A percentile compares a stretch with the other conserved stretches of the same genome.
Evolutionary conservation across 192 early-diverging fungal species (phyloP).

Genomic region (Backusella westeae): DNA sequence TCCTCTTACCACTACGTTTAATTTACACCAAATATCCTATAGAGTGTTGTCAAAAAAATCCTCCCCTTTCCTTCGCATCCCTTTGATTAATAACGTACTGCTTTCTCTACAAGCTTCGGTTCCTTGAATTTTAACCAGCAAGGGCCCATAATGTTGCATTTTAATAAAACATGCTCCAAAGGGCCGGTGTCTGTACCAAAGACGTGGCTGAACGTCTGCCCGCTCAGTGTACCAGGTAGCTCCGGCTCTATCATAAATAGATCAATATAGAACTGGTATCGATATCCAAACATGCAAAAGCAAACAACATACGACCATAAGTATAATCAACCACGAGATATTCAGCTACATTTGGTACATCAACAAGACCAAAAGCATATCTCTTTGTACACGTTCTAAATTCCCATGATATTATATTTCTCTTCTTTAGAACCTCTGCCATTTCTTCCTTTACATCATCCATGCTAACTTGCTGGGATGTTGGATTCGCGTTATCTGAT

Average conservation of each 20-base stretch:
- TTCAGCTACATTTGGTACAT: conserved; percentile 72
- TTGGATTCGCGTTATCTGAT: conserved; percentile 42
- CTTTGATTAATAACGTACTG: conserved; percentile 6
- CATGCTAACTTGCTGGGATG: conserved; percentile 59
- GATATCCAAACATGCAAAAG: neutral
- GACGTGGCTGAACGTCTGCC: conserved; percentile 74
- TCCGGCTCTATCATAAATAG: conserved; percentile 49
- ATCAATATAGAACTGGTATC: conserved; percentile 32
- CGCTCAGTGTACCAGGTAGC: conserved; percentile 54
- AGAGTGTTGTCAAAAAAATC: neutral
- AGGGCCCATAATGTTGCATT: conserved; percentile 95
- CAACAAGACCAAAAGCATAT: conserved; percentile 88
- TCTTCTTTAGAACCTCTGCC: conserved; percentile 51
- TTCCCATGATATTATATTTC: conserved; percentile 55
- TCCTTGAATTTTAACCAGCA: conserved; percentile 82
- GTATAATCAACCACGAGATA: conserved; percentile 73
- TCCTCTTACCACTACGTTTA: conserved; percentile 61
- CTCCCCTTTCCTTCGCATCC: neutral
- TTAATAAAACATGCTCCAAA: conserved; percentile 86
- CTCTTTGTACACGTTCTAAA: conserved; percentile 69
- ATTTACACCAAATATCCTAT: conserved; percentile 76
- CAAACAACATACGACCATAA: conserved; percentile 11
- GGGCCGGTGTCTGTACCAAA: conserved; percentile 87
- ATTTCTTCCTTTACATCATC: conserved; percentile 77
- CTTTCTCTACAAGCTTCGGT: conserved; percentile 42